Evolutionary conservation across 441 rosid species (phyloP), one percentile per base, ranked within the genome.

Genomic region (Melastoma candidum): DNA sequence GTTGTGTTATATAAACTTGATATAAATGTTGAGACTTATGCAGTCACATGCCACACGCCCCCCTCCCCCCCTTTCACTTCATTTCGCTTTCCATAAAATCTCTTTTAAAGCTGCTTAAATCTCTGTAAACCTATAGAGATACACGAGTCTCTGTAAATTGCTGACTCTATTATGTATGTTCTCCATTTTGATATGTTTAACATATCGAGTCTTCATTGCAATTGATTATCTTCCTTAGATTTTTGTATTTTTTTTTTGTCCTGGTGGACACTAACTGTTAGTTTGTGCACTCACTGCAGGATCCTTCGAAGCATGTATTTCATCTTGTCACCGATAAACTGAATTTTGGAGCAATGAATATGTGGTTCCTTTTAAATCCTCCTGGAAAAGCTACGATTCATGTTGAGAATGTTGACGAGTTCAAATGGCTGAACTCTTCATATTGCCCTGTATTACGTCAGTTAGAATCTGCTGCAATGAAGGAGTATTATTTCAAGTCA

Each of bases 311-410:
- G 63, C 98, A 88, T 53, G 97, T 92, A 3, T 88, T 92, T 63
- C 98, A 92, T 71, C 90, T 92, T 63, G 97, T 92, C 54, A 92
- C 94, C 2, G 89, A 92, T 72, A 92, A 81, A 68, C 94, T 92
- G 22, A 92, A 92, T 68, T 92, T 76, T 53, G 98, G 89, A 53
- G 98, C 98, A 17, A 92, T 92, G 97, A 92, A 78, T 67, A 92
- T 88, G 98, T 92, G 98, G 98, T 92, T 92, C 74, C 81, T 92
- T 25, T 65, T 80, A 67, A 92, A 88, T 64, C 97, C 98, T 64
- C 98, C 98, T 9, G 87, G 95, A 58, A 77, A 82, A 51, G 95
- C 95, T 41, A 73, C 98, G 9, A 88, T 92, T 63, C 89, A 92
- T 71, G 98, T 92, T 46, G 94, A 92, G 80, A 92, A 92, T 68